Base-by-base conservation (phyloP, 306 rosid genomes). In the Trifolium repens region DNA sequence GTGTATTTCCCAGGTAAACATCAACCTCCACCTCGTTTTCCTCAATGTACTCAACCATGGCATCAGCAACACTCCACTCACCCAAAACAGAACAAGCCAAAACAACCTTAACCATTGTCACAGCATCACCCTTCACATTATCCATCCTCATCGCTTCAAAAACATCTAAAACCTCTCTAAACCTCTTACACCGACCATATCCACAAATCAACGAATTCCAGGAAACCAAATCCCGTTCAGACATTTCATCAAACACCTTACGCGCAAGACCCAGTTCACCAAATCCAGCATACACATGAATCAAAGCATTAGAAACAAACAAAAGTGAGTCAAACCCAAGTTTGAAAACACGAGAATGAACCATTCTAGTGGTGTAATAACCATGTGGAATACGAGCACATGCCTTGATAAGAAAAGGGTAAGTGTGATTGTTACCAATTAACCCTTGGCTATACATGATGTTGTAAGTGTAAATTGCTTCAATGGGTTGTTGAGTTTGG, bases 131-230 rank as follows among this genome's bases (percentile, higher is more conserved):
- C 79, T 43, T 79, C 74, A 88, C 85, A 69, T 75, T 55, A 4
- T 7, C 72, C 11, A 26, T 81, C 43, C 14, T 53, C 96, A 94
- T 90, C 4, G 75, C 87, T 81, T 89, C 61, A 52, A 91, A 91
- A 62, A 87, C 79, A 59, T 32, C 74, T 87, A 90, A 82, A 71
- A 86, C 96, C 71, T 94, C 91, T 70, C 77, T 69, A 88, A 63
- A 91, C 67, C 75, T 79, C 78, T 58, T 81, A 43, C 80, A 76
- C 71, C 85, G 88, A 67, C 90, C 58, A 71, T 78, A 91, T 52
- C 90, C 97, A 81, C 93, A 91, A 49, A 94, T 84, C 84, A 91
- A 65, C 17, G 97, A 91, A 71, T 91, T 94, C 98, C 96, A 94
- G 46, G 98, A 94, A 40, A 94, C 93, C 79, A 91, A 84, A 81